phyloP scores from a whole-genome alignment of 768 basidiomycete genomes.

The Pleurotus eryngii region DNA sequence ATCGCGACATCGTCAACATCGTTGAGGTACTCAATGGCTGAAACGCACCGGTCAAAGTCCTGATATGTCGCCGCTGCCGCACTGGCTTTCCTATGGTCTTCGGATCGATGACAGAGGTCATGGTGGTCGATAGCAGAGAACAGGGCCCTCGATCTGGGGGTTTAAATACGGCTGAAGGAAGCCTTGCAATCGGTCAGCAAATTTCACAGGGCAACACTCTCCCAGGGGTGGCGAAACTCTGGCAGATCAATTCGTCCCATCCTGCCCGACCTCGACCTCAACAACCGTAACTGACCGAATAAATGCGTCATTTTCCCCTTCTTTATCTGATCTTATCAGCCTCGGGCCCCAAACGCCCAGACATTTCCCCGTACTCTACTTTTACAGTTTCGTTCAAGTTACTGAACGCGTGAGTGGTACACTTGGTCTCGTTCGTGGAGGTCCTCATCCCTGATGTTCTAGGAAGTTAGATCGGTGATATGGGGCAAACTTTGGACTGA shows the following conservation, averaged over 20 bases:
- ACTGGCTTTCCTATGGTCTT: conserved; percentile 61
- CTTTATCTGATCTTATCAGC: conserved; percentile 7
- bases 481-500: background rate
- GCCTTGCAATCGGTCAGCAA: background rate
- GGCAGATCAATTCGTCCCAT: background rate
- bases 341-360: background rate
- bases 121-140: conserved; percentile 24
- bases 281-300: background rate
- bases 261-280: background rate
- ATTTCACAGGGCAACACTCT: background rate
- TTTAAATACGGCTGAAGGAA: conserved; percentile 3
- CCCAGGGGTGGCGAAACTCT: background rate
- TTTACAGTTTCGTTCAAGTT: background rate
- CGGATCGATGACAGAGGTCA: conserved; percentile 68
- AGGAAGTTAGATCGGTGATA: conserved; percentile 7
- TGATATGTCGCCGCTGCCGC: conserved; percentile 61
- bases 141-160: background rate
- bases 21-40: background rate
- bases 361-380: background rate
- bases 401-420: background rate
- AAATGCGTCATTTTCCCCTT: background rate
- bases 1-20: background rate
- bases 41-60: conserved; percentile 58
- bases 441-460: background rate
- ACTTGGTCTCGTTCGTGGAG: background rate